Base-by-base conservation (phyloP, 2,329 filamentous ascomycete species). In the Dactylellina drechsleri region DNA sequence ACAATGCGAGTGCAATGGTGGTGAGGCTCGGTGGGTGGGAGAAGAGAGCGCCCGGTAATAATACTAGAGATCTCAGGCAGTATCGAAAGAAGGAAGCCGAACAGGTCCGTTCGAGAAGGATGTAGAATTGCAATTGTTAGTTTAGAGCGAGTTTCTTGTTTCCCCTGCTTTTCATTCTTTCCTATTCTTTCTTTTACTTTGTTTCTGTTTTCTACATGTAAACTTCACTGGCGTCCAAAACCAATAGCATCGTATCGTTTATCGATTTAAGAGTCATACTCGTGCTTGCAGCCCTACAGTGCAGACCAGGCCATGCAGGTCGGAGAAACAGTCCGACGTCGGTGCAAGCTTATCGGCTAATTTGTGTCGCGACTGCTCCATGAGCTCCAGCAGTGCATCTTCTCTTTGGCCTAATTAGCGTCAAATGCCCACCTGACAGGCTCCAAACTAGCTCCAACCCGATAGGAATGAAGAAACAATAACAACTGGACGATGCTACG, bases 21-120 rank as follows among this genome's bases (percentile, higher is more conserved):
- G 86, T 91, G 26, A 83, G 89, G 56, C 84, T 91, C 0, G 89
- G 89, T 20, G 89, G 89, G 5, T 91, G 89, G 89, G 89, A 91
- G 82, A 84, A 89, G 67, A 85, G 92, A 75, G 88, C 86, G 57
- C 93, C 98, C 81, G 95, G 95, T 2, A 95, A 95, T 0, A 82
- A 94, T 73, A 98, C 94, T 3, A 96, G 93, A 83, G 94, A 98
- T 85, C 88, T 93, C 81, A 87, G 95, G 75, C 92, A 96, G 78
- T 93, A 90, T 83, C 88, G 93, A 81, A 89, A 87, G 80, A 85
- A 88, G 58, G 93, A 97, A 82, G 93, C 94, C 4, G 91, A 97
- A 84, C 93, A 93, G 52, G 87, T 93, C 80, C 86, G 90, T 77
- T 87, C 89, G 75, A 88, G 88, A 82, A 83, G 78, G 61, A 79